Evolutionary conservation across 2,329 filamentous ascomycete genomes (phyloP).

Genomic region (Fusarium coicis): DNA sequence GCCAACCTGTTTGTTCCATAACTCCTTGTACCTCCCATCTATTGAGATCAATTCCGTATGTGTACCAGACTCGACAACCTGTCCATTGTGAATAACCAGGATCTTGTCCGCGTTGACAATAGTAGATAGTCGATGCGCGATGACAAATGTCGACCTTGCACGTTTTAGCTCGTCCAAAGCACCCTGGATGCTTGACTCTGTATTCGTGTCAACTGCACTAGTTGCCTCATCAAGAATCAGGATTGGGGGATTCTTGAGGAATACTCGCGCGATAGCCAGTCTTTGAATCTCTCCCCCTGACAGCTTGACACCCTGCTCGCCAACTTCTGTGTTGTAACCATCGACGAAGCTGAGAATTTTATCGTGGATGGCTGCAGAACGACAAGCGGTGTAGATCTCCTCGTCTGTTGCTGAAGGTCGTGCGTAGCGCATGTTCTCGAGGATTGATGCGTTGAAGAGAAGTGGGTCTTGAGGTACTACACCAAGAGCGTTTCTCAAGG

Average conservation of each 20-base stretch:
- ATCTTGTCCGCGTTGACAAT: constrained; percentile 62
- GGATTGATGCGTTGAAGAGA: constrained; percentile 72
- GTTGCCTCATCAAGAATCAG: constrained; percentile 76
- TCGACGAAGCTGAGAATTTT: constrained; percentile 69
- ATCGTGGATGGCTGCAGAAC: constrained; percentile 71
- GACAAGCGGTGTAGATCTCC: constrained; percentile 69
- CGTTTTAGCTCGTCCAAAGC: constrained; percentile 58
- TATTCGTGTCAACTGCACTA: constrained; percentile 61
- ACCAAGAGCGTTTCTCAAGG: constrained; percentile 67
- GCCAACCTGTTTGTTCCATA: constrained; percentile 61
- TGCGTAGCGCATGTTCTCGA: constrained; percentile 73
- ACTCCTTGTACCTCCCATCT: constrained; percentile 61
- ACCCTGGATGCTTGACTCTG: constrained; percentile 57
- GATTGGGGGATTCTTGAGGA: constrained; percentile 66
- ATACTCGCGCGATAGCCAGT: constrained; percentile 64
- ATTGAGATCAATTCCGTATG: constrained; percentile 59
- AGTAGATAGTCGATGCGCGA: constrained; percentile 57
- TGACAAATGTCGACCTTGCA: constrained; percentile 62
- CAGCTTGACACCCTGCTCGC: constrained; percentile 68
- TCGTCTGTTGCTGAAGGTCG: constrained; percentile 68
- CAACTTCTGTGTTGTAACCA: constrained; percentile 58
- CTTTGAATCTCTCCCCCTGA: constrained; percentile 68
- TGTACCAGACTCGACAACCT: constrained; percentile 62
- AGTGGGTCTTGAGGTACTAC: constrained; percentile 73
- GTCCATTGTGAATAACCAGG: constrained; percentile 62